These are phyloP conservation scores for Heterobasidion irregulare DNA, from an alignment of 1,284 basidiomycete species.

Conservation along the genomic window DNA sequence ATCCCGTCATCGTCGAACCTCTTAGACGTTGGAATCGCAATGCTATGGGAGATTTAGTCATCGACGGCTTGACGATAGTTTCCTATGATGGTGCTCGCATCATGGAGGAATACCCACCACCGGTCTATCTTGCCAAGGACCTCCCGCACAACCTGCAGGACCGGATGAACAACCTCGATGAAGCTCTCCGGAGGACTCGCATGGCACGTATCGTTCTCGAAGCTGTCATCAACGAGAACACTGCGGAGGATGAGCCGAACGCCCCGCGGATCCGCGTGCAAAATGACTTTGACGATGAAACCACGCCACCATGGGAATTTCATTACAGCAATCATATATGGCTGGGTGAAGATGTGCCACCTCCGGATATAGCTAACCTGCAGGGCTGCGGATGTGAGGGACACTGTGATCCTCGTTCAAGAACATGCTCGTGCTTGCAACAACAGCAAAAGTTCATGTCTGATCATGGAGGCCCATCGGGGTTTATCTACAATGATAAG, in stretches of 20 bases:
- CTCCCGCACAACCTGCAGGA: conserved; percentile 24
- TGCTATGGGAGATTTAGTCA: not conserved
- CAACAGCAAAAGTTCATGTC: conserved; percentile 41
- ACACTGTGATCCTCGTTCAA: conserved; percentile 59
- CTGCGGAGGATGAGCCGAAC: conserved; percentile 45
- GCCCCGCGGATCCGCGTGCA: conserved; percentile 59
- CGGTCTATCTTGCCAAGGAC: conserved; percentile 16
- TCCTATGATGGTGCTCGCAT: conserved; percentile 7
- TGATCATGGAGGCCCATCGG: conserved; percentile 21
- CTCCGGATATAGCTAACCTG: conserved; percentile 50
- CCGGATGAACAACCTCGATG: conserved; percentile 18
- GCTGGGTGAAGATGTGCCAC: conserved; percentile 57
- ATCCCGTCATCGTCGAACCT: not conserved
- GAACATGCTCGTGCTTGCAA: conserved; percentile 59
- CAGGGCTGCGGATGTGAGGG: conserved; percentile 70
- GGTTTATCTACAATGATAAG: conserved; percentile 60
- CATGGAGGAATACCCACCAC: conserved; percentile 10
- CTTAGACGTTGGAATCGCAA: not conserved
- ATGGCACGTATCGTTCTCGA: conserved; percentile 23
- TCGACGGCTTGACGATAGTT: conserved; percentile 6
- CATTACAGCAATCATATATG: conserved; percentile 73
- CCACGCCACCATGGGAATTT: conserved; percentile 69
- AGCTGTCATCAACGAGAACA: conserved; percentile 22
- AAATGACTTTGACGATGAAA: conserved; percentile 57
- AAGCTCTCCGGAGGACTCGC: conserved; percentile 14